Percentiles rank a stretch among this genome's conserved stretches.
Conservation (phyloP, 2,329 filamentous ascomycete species). For the Metarhizium guizhouense region DNA sequence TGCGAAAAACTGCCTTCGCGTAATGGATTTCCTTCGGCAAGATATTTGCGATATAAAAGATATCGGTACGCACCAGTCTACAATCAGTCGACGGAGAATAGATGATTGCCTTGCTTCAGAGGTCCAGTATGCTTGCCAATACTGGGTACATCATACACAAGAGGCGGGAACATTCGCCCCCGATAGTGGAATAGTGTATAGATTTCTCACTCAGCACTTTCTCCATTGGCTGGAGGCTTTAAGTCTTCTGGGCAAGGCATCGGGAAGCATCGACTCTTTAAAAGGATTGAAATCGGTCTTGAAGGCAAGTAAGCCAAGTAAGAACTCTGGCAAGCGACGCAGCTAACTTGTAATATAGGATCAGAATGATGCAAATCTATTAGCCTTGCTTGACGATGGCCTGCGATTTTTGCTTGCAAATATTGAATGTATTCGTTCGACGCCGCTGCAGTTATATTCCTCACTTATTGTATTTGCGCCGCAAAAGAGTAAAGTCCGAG, state of each 20-base stretch:
- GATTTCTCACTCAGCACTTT: constrained; percentile 27
- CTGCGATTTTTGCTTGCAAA: background rate
- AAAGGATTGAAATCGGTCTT: background rate
- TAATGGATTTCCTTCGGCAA: background rate
- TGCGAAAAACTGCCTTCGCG: background rate
- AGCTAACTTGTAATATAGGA: background rate
- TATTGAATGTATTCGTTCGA: background rate
- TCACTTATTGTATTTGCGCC: background rate
- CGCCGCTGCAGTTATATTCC: background rate
- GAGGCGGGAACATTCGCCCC: constrained; percentile 12
- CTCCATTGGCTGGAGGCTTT: constrained; percentile 34
- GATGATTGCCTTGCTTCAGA: constrained; percentile 15
- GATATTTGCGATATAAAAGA: background rate
- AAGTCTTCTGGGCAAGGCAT: constrained; percentile 18
- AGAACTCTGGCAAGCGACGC: background rate
- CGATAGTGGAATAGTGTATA: constrained; percentile 2
- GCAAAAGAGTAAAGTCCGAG: background rate
- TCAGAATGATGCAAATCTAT: background rate
- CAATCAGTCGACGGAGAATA: constrained; percentile 2
- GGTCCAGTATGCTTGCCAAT: constrained; percentile 31
- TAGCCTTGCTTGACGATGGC: background rate
- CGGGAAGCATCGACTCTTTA: background rate
- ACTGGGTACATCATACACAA: constrained; percentile 25
- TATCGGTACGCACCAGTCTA: background rate
- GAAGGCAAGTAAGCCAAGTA: background rate